phyloP scores from a whole-genome alignment of 192 early-diverging fungal species.

The Umbelopsis sp. region DNA sequence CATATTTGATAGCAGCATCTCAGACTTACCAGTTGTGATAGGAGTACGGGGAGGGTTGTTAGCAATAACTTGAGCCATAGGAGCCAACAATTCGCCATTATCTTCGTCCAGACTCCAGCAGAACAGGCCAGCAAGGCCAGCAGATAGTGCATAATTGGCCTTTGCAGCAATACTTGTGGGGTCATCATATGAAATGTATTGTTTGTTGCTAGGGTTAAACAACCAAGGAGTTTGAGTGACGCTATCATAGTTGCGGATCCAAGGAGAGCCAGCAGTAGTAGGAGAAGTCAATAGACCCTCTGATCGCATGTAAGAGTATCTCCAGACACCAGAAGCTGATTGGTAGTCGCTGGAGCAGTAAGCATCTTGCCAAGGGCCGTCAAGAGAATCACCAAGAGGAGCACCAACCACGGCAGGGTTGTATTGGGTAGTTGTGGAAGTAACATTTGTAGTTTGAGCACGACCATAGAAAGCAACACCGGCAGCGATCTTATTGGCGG shows the following conservation, averaged over 20 bases:
- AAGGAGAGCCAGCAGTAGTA: slow-evolving; percentile 45
- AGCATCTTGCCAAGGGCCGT: slow-evolving; percentile 8
- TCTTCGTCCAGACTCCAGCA: slow-evolving; percentile 31
- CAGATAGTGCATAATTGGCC: slow-evolving; percentile 23
- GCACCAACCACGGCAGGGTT: slow-evolving; percentile 1
- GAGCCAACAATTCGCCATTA: slow-evolving; percentile 25
- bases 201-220: slow-evolving; percentile 45
- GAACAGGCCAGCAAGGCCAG: slow-evolving; percentile 32
- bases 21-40: slow-evolving; percentile 3
- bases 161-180: slow-evolving; percentile 25
- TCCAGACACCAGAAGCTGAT: slow-evolving; percentile 9
- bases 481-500: slow-evolving; percentile 17
- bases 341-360: slow-evolving; percentile 15
- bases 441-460: slow-evolving; percentile 5
- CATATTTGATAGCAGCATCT: too few species aligned
- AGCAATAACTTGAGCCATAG: neutral
- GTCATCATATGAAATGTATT: slow-evolving; percentile 52
- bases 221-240: slow-evolving; percentile 60
- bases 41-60: neutral
- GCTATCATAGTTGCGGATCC: slow-evolving; percentile 54
- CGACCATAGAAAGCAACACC: slow-evolving; percentile 25
- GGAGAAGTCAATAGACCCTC: slow-evolving; percentile 34
- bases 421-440: slow-evolving; percentile 20
- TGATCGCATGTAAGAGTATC: slow-evolving; percentile 12
- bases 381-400: slow-evolving; percentile 18